phyloP scores from a whole-genome alignment of 495 filamentous ascomycete species.

The Sabuloglossum arenarium region DNA sequence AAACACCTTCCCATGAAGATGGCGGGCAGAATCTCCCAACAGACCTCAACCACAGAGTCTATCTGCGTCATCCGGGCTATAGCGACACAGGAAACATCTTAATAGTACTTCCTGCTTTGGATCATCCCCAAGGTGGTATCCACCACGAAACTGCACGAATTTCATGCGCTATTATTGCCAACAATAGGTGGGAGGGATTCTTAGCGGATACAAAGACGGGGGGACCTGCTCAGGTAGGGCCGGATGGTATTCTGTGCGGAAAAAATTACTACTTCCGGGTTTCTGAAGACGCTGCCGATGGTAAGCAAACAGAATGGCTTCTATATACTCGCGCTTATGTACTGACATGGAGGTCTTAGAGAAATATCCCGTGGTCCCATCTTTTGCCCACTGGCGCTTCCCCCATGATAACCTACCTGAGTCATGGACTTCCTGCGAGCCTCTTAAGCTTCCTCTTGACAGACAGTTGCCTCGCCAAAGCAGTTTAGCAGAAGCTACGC shows the following conservation, averaged over 20 bases:
- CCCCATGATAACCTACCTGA: neutral
- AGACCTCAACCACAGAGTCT: slow-evolving; percentile 3
- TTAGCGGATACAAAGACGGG: neutral
- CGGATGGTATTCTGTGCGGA: slow-evolving; percentile 4
- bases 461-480: neutral
- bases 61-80: slow-evolving; percentile 4
- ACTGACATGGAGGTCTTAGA: neutral
- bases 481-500: slow-evolving; percentile 1
- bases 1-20: slow-evolving; percentile 3
- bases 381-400: slow-evolving; percentile 1
- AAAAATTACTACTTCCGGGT: slow-evolving; percentile 1
- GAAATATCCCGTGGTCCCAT: neutral
- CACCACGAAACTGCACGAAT: slow-evolving; percentile 5
- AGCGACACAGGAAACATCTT: slow-evolving; percentile 4
- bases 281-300: neutral
- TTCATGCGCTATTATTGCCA: slow-evolving; percentile 5
- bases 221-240: neutral
- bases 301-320: neutral
- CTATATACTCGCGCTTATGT: neutral
- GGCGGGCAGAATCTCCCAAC: slow-evolving; percentile 3
- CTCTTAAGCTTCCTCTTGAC: neutral
- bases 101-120: slow-evolving; percentile 3
- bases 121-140: slow-evolving; percentile 3
- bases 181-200: slow-evolving; percentile 2
- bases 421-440: neutral